Evolutionary conservation across 2,329 filamentous ascomycete species (phyloP).

Genomic region (Aquanectria penicillioides): DNA sequence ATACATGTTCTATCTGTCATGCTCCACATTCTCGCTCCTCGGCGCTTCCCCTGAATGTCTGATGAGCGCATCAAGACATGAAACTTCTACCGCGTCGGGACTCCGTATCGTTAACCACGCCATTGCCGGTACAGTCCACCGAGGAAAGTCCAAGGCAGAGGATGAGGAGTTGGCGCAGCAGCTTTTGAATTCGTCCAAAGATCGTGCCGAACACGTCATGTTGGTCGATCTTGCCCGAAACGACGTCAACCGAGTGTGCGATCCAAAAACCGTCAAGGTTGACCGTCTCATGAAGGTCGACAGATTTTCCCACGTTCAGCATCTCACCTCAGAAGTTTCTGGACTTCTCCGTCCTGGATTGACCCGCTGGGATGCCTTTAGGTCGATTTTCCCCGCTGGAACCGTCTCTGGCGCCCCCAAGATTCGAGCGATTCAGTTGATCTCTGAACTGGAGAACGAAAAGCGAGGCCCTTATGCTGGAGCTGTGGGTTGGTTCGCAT

Average conservation of each 20-base stretch:
- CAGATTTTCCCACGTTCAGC: slow-evolving; percentile 96
- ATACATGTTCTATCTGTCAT: slow-evolving; percentile 96
- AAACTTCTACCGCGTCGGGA: slow-evolving; percentile 60
- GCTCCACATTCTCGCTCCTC: slow-evolving; percentile 91
- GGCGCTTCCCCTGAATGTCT: slow-evolving; percentile 95
- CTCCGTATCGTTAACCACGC: slow-evolving; percentile 94
- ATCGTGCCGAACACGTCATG: slow-evolving; percentile 97
- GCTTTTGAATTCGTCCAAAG: slow-evolving; percentile 75
- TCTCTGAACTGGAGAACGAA: slow-evolving; percentile 92
- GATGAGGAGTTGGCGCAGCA: slow-evolving; percentile 81
- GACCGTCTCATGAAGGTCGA: slow-evolving; percentile 95
- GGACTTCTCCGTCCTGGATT: slow-evolving; percentile 85
- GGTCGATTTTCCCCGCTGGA: slow-evolving; percentile 95
- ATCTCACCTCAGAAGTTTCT: slow-evolving; percentile 94
- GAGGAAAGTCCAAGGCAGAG: slow-evolving; percentile 77
- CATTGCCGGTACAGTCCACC: slow-evolving; percentile 94
- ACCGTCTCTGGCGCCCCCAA: slow-evolving; percentile 97
- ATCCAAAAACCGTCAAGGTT: slow-evolving; percentile 88
- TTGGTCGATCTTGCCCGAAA: slow-evolving; percentile 95
- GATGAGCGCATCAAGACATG: slow-evolving; percentile 71
- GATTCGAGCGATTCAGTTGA: slow-evolving; percentile 96
- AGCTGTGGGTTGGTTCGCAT: slow-evolving; percentile 96
- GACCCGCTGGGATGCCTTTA: slow-evolving; percentile 94
- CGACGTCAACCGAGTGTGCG: slow-evolving; percentile 95
- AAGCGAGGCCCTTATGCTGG: slow-evolving; percentile 96